Evolutionary conservation across 768 basidiomycete species (phyloP).

Genomic region (Candolleomyces efflorescens): DNA sequence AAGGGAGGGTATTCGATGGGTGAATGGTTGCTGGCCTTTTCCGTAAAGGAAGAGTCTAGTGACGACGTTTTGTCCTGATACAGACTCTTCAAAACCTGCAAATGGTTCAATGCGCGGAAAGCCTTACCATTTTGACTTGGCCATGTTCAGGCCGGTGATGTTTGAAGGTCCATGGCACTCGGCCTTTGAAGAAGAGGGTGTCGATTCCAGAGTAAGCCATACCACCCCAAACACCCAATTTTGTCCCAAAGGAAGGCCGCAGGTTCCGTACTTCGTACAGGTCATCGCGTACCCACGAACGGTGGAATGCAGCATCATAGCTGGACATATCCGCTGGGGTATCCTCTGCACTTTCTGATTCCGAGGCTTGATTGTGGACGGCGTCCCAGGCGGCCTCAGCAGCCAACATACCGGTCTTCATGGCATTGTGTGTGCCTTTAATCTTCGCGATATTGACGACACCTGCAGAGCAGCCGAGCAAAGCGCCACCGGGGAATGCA

Average conservation of each 20-base stretch:
- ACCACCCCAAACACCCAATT: conserved; percentile 82
- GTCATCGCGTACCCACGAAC: conserved; percentile 84
- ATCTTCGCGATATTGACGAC: conserved; percentile 97
- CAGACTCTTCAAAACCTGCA: background rate
- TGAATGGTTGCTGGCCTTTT: conserved; percentile 55
- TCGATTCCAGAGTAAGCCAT: conserved; percentile 88
- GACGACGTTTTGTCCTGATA: conserved; percentile 23
- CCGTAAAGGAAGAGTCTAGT: conserved; percentile 69
- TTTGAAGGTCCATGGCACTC: conserved; percentile 89
- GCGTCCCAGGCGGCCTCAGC: conserved; percentile 81
- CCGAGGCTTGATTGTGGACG: conserved; percentile 30
- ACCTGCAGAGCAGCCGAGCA: conserved; percentile 94
- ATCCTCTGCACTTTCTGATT: conserved; percentile 9
- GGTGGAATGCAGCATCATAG: conserved; percentile 66
- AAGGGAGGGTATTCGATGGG: conserved; percentile 86
- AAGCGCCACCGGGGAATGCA: conserved; percentile 89
- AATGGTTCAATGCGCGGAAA: conserved; percentile 3
- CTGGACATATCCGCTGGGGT: conserved; percentile 56
- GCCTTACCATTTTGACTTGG: background rate
- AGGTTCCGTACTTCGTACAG: conserved; percentile 89
- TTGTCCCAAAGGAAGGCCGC: conserved; percentile 81
- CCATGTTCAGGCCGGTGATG: conserved; percentile 40
- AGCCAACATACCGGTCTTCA: conserved; percentile 98
- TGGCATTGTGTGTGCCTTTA: conserved; percentile 97
- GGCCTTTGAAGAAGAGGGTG: conserved; percentile 75